Percentiles rank a stretch among this genome's conserved stretches.
These are phyloP conservation scores for Penicillium griseofulvum DNA, from an alignment of 2,329 filamentous ascomycete species.

Conservation along the genomic window DNA sequence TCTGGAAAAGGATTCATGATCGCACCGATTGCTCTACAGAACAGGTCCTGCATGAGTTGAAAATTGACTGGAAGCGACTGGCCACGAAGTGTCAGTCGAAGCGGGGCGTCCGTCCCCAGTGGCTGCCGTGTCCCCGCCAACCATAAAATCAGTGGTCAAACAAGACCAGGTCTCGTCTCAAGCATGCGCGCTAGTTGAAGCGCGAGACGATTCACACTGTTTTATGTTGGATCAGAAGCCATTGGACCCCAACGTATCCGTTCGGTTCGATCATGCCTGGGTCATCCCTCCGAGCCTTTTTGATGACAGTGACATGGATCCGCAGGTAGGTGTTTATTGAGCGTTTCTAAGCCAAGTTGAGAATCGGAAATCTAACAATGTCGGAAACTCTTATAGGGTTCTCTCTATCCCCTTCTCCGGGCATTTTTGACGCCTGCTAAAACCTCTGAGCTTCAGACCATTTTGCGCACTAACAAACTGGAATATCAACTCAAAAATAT, in stretches of 20 bases:
- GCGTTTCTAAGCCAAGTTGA: neutral
- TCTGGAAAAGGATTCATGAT: neutral
- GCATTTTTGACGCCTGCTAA: conserved; percentile 3
- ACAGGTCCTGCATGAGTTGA: neutral
- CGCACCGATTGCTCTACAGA: neutral
- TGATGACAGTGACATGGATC: conserved; percentile 6
- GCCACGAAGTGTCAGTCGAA: neutral
- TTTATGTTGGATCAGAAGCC: neutral
- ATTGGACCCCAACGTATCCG: neutral
- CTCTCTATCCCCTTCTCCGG: conserved; percentile 1
- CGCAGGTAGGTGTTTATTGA: neutral
- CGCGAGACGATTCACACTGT: neutral
- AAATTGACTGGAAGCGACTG: conserved; percentile 3
- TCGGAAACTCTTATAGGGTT: neutral
- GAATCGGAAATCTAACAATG: neutral
- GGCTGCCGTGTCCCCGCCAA: neutral
- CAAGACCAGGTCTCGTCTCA: neutral
- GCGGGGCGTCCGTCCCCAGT: neutral
- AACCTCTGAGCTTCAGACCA: neutral
- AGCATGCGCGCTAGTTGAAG: neutral
- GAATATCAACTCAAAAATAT: conserved; percentile 2
- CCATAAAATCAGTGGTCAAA: neutral
- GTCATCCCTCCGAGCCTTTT: conserved; percentile 7
- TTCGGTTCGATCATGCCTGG: conserved; percentile 6
- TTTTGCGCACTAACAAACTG: neutral